Conservation (phyloP, 2,329 filamentous ascomycete genomes). For the Colletotrichum musicola region DNA sequence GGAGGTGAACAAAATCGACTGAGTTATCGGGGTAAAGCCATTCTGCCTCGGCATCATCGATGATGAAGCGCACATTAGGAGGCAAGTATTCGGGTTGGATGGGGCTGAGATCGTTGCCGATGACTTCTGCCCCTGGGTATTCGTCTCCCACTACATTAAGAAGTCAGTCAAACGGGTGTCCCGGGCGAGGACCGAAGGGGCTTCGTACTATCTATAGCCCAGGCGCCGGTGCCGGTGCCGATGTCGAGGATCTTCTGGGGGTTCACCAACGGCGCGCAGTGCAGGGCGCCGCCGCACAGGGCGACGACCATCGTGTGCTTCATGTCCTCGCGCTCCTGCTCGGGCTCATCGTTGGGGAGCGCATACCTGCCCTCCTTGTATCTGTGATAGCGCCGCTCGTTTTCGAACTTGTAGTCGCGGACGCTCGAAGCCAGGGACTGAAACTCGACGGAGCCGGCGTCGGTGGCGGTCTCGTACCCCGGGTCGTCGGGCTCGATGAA, state of each 20-base stretch:
- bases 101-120: constrained; percentile 20
- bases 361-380: constrained; percentile 54
- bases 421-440: constrained; percentile 51
- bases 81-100: constrained; percentile 36
- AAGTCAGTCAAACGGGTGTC: too few relatives aligned
- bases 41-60: constrained; percentile 43
- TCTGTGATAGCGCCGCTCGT: constrained; percentile 56
- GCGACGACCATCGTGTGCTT: constrained; percentile 54
- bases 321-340: constrained; percentile 46
- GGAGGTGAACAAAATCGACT: constrained; percentile 51
- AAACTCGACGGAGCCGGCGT: constrained; percentile 35
- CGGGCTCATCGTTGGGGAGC: constrained; percentile 48
- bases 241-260: constrained; percentile 8
- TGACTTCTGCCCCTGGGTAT: constrained; percentile 5
- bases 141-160: neutral
- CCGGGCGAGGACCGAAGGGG: neutral
- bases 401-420: constrained; percentile 56
- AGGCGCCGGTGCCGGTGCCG: constrained; percentile 9
- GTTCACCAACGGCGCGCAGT: constrained; percentile 53
- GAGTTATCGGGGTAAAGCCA: constrained; percentile 42
- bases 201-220: neutral
- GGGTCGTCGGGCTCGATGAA: neutral
- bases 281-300: constrained; percentile 52
- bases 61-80: constrained; percentile 44
- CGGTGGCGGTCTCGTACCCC: neutral